phyloP scores from a whole-genome alignment of 257 asterid genomes.

The Capsicum rhomboideum region DNA sequence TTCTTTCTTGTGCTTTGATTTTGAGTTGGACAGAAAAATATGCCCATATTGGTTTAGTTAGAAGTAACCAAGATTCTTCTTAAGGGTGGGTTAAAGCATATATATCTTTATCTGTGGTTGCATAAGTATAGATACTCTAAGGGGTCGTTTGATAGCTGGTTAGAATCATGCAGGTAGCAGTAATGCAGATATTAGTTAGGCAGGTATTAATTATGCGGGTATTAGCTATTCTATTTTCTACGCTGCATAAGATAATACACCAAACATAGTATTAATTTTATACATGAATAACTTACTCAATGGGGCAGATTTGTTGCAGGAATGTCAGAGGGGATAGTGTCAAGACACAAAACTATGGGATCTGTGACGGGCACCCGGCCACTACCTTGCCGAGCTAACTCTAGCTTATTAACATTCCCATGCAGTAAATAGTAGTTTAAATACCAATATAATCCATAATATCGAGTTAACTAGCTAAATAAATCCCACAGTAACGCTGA shows the following conservation, averaged over 20 bases:
- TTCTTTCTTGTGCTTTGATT: neutral
- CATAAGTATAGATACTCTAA: neutral
- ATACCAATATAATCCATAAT: neutral
- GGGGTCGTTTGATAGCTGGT: no score
- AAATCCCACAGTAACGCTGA: neutral
- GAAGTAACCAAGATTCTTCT: neutral
- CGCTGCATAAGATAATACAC: no score
- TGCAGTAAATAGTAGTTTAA: neutral
- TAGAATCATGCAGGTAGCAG: no score
- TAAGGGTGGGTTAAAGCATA: neutral
- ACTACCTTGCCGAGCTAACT: neutral
- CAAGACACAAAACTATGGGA: neutral
- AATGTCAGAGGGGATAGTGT: neutral
- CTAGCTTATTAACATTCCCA: neutral
- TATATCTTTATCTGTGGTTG: neutral
- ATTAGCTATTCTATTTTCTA: no score
- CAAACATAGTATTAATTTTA: no score
- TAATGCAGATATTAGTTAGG: no score
- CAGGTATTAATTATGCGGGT: no score
- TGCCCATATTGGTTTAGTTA: neutral
- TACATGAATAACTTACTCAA: neutral
- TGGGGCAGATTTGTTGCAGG: neutral
- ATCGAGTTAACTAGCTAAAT: neutral
- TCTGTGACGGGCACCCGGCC: neutral
- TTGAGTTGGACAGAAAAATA: neutral